Evolutionary conservation across 2,329 filamentous ascomycete genomes (phyloP).

Genomic region (Aspergillus sp.): DNA sequence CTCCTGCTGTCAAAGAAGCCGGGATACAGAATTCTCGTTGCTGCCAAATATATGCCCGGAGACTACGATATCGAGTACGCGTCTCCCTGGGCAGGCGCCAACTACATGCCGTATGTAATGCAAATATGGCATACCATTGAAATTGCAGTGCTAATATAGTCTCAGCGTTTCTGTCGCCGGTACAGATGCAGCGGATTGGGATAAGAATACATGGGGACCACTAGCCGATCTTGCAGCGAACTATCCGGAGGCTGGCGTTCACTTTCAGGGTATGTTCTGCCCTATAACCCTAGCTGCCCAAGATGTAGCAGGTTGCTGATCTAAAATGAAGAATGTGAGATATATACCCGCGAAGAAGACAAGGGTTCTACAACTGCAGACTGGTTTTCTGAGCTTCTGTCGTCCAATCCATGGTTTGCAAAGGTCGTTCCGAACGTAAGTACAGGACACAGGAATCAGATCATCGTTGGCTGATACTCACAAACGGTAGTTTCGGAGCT

Average conservation of each 20-base stretch:
- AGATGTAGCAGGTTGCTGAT: not conserved
- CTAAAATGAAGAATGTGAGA: slow-evolving; percentile 36
- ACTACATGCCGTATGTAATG: slow-evolving; percentile 65
- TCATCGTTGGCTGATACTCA: not conserved
- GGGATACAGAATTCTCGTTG: slow-evolving; percentile 59
- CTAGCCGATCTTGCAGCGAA: slow-evolving; percentile 59
- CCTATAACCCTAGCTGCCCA: no score
- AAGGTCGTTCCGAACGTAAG: slow-evolving; percentile 65
- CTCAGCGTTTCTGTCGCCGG: not conserved
- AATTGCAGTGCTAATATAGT: not conserved
- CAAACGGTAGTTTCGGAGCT: slow-evolving; percentile 57
- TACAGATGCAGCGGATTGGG: slow-evolving; percentile 30
- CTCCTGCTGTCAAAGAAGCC: not conserved
- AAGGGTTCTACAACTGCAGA: slow-evolving; percentile 51
- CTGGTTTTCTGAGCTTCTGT: slow-evolving; percentile 67
- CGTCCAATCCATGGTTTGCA: slow-evolving; percentile 69
- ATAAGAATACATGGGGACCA: slow-evolving; percentile 60
- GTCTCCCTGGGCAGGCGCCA: slow-evolving; percentile 83
- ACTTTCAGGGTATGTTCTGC: slow-evolving; percentile 63
- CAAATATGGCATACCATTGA: no score
- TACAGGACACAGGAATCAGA: slow-evolving; percentile 15
- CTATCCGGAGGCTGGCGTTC: slow-evolving; percentile 72
- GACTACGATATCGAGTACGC: slow-evolving; percentile 89
- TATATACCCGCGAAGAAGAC: slow-evolving; percentile 66
- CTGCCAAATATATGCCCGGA: slow-evolving; percentile 85